These are phyloP conservation scores for Colletotrichum eremochloae DNA, from an alignment of 2,329 filamentous ascomycete genomes.

Conservation along the genomic window DNA sequence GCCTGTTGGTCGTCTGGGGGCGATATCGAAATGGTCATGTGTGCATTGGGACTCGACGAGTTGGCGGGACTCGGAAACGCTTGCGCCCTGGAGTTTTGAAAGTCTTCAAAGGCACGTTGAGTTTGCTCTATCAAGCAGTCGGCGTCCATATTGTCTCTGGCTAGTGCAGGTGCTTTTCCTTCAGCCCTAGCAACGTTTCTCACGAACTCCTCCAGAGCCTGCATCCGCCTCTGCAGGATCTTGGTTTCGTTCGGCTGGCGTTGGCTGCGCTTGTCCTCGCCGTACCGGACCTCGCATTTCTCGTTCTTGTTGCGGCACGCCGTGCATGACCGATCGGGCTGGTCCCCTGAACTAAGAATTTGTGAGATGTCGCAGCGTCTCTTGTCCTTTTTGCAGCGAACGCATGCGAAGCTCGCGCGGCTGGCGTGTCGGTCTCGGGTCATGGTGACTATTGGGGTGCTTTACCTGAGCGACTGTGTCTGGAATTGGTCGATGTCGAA, in stretches of 20 bases:
- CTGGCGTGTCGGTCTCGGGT: slow-evolving; percentile 36
- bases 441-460: not conserved
- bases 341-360: slow-evolving; percentile 9
- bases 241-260: slow-evolving; percentile 31
- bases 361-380: slow-evolving; percentile 39
- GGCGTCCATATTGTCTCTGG: not conserved
- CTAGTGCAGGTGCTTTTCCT: not conserved
- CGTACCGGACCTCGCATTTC: slow-evolving; percentile 37
- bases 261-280: slow-evolving; percentile 38
- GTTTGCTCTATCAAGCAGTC: slow-evolving; percentile 5
- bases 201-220: slow-evolving; percentile 36
- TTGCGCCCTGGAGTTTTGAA: not conserved
- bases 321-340: slow-evolving; percentile 29
- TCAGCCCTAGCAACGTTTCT: slow-evolving; percentile 26
- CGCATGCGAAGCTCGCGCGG: slow-evolving; percentile 38
- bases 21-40: not conserved
- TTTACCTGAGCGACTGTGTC: not conserved
- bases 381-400: slow-evolving; percentile 40
- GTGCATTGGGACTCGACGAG: slow-evolving; percentile 14
- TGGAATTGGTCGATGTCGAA: not conserved
- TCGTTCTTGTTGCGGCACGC: slow-evolving; percentile 39
- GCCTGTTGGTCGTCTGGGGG: slow-evolving; percentile 1
- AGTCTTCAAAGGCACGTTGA: not conserved
- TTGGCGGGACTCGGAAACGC: slow-evolving; percentile 27
- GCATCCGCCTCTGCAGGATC: slow-evolving; percentile 34